Conservation (phyloP, 75 land plant species). For the Pinus taeda region DNA sequence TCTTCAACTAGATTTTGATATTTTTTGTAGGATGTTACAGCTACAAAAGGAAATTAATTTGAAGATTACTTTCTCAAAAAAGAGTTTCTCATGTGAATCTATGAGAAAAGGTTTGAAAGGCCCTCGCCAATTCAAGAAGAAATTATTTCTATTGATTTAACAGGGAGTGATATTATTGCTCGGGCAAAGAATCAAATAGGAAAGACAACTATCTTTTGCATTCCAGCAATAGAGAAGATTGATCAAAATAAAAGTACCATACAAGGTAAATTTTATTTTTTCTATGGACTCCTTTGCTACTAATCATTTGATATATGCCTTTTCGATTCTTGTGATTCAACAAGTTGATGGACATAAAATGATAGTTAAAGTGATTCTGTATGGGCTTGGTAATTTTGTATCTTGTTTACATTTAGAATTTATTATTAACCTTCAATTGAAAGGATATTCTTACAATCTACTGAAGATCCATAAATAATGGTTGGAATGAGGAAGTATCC, state of each 20-base stretch:
- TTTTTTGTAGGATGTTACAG: conserved; percentile 29
- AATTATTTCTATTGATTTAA: conserved; percentile 39
- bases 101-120: conserved; percentile 44
- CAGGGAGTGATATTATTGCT: conserved; percentile 39
- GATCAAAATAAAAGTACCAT: conserved; percentile 36
- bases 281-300: too few relatives aligned
- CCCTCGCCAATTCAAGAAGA: conserved; percentile 47
- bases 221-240: conserved; percentile 39
- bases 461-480: too few relatives aligned
- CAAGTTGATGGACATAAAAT: too few relatives aligned
- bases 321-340: too few relatives aligned
- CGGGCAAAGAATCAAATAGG: conserved; percentile 48
- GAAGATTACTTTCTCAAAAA: conserved; percentile 38
- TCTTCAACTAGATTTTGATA: too few relatives aligned
- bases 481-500: too few relatives aligned
- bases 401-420: too few relatives aligned
- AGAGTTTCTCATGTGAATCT: conserved; percentile 39
- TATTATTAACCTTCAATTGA: too few relatives aligned
- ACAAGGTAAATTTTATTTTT: conserved; percentile 19
- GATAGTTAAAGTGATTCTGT: too few relatives aligned
- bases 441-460: too few relatives aligned
- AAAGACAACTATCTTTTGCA: conserved; percentile 44
- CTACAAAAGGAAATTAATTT: conserved; percentile 40
- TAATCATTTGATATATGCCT: too few relatives aligned
- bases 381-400: too few relatives aligned